Conservation (phyloP, 164 flowering plant genomes). For the Vitis labrusca region DNA sequence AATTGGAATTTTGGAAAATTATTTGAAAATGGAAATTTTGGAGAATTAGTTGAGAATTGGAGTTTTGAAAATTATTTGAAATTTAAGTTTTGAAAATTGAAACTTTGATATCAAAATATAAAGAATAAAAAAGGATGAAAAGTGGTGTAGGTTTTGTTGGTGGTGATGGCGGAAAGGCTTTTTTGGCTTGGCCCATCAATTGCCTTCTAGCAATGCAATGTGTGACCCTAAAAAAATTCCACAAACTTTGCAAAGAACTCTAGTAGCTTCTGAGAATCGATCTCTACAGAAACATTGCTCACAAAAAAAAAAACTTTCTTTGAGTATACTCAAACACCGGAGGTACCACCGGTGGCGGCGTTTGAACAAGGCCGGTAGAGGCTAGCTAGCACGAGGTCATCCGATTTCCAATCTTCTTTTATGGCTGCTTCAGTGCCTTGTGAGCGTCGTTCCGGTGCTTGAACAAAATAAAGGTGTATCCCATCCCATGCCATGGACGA, state of each 20-base stretch:
- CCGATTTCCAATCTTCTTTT: conserved; percentile 39
- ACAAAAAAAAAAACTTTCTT: conserved; percentile 34
- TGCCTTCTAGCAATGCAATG: conserved; percentile 43
- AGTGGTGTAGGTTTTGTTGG: conserved; percentile 16
- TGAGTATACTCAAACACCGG: conserved; percentile 18
- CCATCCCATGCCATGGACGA: conserved; percentile 53
- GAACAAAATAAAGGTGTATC: conserved; percentile 33
- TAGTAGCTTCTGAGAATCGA: conserved; percentile 31
- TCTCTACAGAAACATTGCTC: conserved; percentile 36
- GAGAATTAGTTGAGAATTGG: too few species aligned
- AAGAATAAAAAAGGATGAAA: not conserved
- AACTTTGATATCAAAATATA: too few species aligned
- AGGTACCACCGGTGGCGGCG: not conserved
- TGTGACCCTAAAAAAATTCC: conserved; percentile 44
- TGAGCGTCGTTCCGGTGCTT: conserved; percentile 31
- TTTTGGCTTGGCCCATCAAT: conserved; percentile 30
- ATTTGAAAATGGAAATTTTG: too few species aligned
- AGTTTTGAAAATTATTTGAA: too few species aligned
- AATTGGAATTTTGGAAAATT: too few species aligned
- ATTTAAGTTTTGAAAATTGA: too few species aligned
- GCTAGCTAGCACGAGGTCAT: conserved; percentile 38
- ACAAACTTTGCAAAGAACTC: conserved; percentile 36
- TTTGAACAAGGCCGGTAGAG: conserved; percentile 18
- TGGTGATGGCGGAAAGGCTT: conserved; percentile 22
- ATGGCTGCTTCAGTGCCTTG: conserved; percentile 31